Percentiles rank a stretch among this genome's conserved stretches.
Evolutionary conservation across 1,284 basidiomycete genomes (phyloP).

Genomic region (Cryptococcus floricola): DNA sequence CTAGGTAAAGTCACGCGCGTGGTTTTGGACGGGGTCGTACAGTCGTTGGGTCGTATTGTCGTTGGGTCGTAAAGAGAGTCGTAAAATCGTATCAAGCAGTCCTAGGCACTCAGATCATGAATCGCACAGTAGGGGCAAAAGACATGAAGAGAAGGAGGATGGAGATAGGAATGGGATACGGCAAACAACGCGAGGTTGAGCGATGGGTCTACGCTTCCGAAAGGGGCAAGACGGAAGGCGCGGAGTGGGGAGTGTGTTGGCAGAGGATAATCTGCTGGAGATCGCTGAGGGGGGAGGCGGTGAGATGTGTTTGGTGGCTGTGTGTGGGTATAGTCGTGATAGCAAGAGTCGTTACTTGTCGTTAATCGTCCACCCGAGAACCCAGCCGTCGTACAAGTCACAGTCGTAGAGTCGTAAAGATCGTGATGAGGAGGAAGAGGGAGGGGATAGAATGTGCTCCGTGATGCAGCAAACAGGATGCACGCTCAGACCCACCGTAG

Average conservation of each 20-base stretch:
- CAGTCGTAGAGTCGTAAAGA: background rate
- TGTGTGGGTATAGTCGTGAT: background rate
- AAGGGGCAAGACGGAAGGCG: background rate
- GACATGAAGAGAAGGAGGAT: background rate
- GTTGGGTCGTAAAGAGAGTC: conserved; percentile 4
- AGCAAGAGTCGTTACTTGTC: background rate
- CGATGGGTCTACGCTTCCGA: conserved; percentile 17
- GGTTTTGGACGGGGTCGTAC: background rate
- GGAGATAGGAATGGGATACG: background rate
- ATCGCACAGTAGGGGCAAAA: background rate
- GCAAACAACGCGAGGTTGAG: conserved; percentile 13
- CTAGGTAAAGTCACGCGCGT: background rate
- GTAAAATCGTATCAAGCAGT: conserved; percentile 1
- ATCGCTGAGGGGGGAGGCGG: background rate
- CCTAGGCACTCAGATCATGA: background rate
- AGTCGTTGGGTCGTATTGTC: background rate
- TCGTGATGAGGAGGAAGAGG: background rate
- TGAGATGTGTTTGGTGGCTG: background rate
- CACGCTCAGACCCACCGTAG: too few relatives aligned
- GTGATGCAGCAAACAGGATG: too few relatives aligned
- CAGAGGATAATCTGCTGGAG: background rate
- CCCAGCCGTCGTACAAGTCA: background rate
- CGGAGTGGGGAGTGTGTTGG: background rate
- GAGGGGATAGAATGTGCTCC: background rate
- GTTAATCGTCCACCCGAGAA: conserved; percentile 2